Conservation (phyloP, 129 eudicot genomes). For the Deinandra increscens region DNA sequence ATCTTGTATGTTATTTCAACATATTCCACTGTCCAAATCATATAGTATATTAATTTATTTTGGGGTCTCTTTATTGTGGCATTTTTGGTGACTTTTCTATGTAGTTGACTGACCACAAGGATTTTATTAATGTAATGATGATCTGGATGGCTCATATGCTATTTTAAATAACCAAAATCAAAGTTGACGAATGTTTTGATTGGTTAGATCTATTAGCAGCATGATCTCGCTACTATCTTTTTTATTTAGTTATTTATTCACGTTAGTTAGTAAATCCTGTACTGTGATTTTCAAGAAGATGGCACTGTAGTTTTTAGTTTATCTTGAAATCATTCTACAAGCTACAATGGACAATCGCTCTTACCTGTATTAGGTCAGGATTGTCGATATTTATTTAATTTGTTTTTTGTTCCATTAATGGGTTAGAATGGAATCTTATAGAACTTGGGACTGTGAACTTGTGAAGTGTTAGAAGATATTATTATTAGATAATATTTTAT, state of each 20-base stretch:
- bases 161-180: neutral
- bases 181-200: neutral
- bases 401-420: neutral
- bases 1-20: constrained; percentile 1
- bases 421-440: neutral
- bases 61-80: neutral
- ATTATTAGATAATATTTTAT: too few relatives aligned
- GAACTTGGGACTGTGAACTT: neutral
- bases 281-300: neutral
- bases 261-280: neutral
- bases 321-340: neutral
- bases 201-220: neutral
- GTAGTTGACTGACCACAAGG: constrained; percentile 15
- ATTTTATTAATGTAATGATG: neutral
- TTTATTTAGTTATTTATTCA: constrained; percentile 3
- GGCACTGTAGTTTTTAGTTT: too few relatives aligned
- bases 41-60: neutral
- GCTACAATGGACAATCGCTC: neutral
- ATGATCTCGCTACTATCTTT: neutral
- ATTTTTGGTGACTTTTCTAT: constrained; percentile 5
- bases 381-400: neutral
- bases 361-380: neutral
- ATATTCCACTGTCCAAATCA: neutral
- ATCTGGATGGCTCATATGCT: neutral
- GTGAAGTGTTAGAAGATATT: too few relatives aligned